Evolutionary conservation across 2,329 filamentous ascomycete species (phyloP).

Genomic region (Chalaropsis thielavioides): DNA sequence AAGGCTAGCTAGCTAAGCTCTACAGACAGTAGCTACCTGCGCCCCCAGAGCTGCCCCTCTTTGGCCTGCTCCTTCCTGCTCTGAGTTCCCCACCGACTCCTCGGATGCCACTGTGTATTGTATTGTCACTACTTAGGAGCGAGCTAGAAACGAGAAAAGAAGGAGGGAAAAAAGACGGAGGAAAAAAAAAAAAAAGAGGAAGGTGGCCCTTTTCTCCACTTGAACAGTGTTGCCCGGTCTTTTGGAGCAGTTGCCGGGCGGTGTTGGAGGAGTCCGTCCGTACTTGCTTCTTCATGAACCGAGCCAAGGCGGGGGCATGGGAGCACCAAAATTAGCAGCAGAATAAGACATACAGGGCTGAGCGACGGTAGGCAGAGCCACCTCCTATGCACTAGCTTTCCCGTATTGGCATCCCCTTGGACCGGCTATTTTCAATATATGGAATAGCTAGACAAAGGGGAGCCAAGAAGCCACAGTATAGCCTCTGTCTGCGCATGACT

Average conservation of each 20-base stretch:
- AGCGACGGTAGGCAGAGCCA: constrained; percentile 8
- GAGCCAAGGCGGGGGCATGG: neutral
- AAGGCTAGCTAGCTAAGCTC: neutral
- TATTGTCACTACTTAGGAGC: neutral
- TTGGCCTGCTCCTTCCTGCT: neutral
- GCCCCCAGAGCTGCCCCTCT: neutral
- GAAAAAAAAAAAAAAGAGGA: neutral
- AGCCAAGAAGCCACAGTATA: too few species aligned
- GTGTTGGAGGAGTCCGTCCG: neutral
- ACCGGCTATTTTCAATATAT: neutral
- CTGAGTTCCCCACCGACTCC: neutral
- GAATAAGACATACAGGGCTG: neutral
- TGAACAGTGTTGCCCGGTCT: neutral
- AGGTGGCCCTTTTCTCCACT: neutral
- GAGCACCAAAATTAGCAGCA: constrained; percentile 1
- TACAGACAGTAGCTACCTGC: neutral
- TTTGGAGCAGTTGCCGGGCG: neutral
- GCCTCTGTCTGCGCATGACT: neutral
- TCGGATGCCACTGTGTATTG: neutral
- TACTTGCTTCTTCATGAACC: neutral
- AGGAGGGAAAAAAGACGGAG: too few species aligned
- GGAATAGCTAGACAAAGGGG: neutral
- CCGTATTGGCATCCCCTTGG: neutral
- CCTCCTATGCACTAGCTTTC: neutral
- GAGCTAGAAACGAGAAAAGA: neutral